phyloP scores from a whole-genome alignment of 192 early-diverging fungal species.

The Paraglomus brasilianum region DNA sequence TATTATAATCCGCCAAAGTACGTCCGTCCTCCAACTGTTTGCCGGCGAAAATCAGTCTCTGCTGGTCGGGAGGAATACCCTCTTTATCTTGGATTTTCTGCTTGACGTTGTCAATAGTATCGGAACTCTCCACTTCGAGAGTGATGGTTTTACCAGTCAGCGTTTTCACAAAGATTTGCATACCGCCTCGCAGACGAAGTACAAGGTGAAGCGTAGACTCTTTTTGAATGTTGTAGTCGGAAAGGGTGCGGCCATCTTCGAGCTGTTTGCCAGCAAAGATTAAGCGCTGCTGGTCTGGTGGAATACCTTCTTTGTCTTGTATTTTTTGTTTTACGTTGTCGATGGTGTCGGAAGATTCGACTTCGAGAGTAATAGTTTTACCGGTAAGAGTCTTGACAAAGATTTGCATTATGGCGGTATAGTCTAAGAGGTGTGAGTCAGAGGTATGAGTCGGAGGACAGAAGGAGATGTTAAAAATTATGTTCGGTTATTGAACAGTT shows the following conservation, averaged over 20 bases:
- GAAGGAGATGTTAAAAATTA: too few species aligned
- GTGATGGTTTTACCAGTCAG: conserved; percentile 98
- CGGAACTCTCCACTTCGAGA: conserved; percentile 78
- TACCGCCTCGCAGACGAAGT: conserved; percentile 65
- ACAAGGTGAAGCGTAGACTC: conserved; percentile 70
- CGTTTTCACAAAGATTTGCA: conserved; percentile 79
- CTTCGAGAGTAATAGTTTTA: conserved; percentile 75
- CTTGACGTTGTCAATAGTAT: conserved; percentile 83
- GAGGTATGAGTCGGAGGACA: conserved; percentile 9
- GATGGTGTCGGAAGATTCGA: conserved; percentile 71
- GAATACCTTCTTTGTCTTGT: conserved; percentile 80
- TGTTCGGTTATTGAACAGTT: too few species aligned
- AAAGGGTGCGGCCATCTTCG: conserved; percentile 70
- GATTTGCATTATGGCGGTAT: conserved; percentile 58
- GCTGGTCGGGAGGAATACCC: conserved; percentile 83
- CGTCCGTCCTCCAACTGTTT: conserved; percentile 84
- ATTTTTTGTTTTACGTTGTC: conserved; percentile 80
- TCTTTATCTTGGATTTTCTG: conserved; percentile 85
- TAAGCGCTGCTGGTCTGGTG: conserved; percentile 76
- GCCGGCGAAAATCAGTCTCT: conserved; percentile 79
- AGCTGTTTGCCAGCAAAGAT: conserved; percentile 82
- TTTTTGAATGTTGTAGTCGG: conserved; percentile 77
- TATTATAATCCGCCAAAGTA: conserved; percentile 73
- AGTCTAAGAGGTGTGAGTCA: not conserved
- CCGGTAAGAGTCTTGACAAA: conserved; percentile 80